phyloP scores from a whole-genome alignment of 345 rosid genomes.

The Dipteronia sinensis region DNA sequence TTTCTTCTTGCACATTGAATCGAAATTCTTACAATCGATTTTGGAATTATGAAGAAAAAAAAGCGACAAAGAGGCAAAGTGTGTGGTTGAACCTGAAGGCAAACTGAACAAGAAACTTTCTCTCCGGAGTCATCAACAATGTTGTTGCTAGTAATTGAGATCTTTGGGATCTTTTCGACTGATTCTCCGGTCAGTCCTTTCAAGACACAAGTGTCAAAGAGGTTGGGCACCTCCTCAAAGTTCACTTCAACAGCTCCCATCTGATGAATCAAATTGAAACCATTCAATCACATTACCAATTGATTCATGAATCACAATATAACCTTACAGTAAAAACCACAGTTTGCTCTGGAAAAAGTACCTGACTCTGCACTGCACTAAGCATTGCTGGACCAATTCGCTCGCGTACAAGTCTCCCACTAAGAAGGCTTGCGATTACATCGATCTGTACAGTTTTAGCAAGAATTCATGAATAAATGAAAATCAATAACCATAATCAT shows the following conservation, averaged over 20 bases:
- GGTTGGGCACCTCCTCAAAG: constrained; percentile 76
- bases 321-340: background rate
- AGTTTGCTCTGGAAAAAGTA: constrained; percentile 24
- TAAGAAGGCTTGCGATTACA: constrained; percentile 94
- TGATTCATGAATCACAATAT: background rate
- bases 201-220: constrained; percentile 78
- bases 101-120: constrained; percentile 84
- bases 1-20: background rate
- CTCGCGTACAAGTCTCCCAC: constrained; percentile 98
- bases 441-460: constrained; percentile 65
- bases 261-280: constrained; percentile 36
- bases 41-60: background rate
- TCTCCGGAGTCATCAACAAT: constrained; percentile 75
- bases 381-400: constrained; percentile 99
- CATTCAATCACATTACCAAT: background rate
- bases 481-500: background rate
- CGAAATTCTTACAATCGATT: no score
- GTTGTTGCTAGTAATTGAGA: constrained; percentile 65
- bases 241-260: constrained; percentile 91
- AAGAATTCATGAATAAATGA: constrained; percentile 16
- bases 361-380: constrained; percentile 99
- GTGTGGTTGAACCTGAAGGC: constrained; percentile 75
- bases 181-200: constrained; percentile 82
- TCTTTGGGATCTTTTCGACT: constrained; percentile 82
- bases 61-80: no score